Percentiles rank a stretch among this genome's conserved stretches.
Evolutionary conservation across 1,284 basidiomycete species (phyloP).

Genomic region (Moesziomyces globuligerus): DNA sequence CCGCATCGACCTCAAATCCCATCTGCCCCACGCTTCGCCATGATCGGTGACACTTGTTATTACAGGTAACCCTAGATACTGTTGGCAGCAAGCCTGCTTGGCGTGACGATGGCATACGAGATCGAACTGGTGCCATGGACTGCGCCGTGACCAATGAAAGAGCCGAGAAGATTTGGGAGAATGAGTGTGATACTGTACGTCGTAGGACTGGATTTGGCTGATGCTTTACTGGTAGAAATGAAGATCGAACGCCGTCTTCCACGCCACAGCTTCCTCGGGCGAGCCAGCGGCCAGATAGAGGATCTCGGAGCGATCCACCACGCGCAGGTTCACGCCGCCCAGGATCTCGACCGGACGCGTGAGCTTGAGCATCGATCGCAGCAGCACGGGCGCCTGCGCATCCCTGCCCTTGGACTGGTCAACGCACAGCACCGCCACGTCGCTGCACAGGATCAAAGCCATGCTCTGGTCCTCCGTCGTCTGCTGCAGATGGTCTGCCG

Average conservation of each 20-base stretch:
- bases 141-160: no score
- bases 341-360: slow-evolving; percentile 42
- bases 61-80: slow-evolving; percentile 30
- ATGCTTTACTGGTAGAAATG: slow-evolving; percentile 40
- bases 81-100: no score
- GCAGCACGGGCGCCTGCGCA: slow-evolving; percentile 18
- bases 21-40: no score
- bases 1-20: no score
- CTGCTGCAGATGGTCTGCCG: slow-evolving; percentile 84
- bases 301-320: slow-evolving; percentile 51
- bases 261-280: slow-evolving; percentile 42
- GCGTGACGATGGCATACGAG: no score
- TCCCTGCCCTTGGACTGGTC: slow-evolving; percentile 70
- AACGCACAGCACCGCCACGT: slow-evolving; percentile 86
- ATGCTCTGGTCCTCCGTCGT: slow-evolving; percentile 45
- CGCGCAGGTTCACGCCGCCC: slow-evolving; percentile 40
- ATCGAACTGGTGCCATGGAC: no score
- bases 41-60: slow-evolving; percentile 15
- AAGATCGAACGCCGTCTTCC: slow-evolving; percentile 54
- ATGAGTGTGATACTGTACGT: no score
- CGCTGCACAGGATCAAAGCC: slow-evolving; percentile 81
- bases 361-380: slow-evolving; percentile 31
- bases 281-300: slow-evolving; percentile 50
- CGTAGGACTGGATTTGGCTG: slow-evolving; percentile 3
- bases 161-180: no score